Evolutionary conservation across 1,284 basidiomycete species (phyloP).

Genomic region (Tilletia indica): DNA sequence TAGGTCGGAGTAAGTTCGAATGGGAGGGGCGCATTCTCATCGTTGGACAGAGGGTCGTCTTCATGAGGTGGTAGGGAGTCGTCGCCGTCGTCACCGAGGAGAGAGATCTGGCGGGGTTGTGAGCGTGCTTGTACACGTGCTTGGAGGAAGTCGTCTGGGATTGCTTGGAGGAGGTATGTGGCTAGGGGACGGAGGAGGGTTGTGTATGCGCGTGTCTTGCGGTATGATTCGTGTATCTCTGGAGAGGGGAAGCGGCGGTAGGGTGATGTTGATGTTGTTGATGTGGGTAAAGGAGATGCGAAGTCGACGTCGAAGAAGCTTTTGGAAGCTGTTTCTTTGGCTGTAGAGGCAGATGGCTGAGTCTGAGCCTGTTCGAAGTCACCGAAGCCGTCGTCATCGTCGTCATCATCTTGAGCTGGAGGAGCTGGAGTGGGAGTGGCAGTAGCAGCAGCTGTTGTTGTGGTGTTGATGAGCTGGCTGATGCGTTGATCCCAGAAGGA

Average conservation of each 20-base stretch:
- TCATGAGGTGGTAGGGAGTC: slow-evolving; percentile 16
- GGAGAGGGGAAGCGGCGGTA: slow-evolving; percentile 10
- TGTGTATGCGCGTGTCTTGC: slow-evolving; percentile 12
- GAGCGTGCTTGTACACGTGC: slow-evolving; percentile 1
- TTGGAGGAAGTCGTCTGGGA: slow-evolving; percentile 8
- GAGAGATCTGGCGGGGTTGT: not conserved
- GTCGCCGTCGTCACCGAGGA: slow-evolving; percentile 28
- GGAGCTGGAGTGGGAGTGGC: not conserved
- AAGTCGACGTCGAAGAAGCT: slow-evolving; percentile 57
- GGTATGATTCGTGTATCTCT: not conserved
- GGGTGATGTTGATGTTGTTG: slow-evolving; percentile 18
- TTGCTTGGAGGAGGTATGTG: slow-evolving; percentile 20
- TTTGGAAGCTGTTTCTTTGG: not conserved
- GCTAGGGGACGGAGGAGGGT: not conserved
- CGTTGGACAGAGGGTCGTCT: not conserved
- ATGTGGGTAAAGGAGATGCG: slow-evolving; percentile 39
- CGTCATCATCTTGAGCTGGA: slow-evolving; percentile 45
- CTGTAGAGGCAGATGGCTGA: slow-evolving; percentile 11
- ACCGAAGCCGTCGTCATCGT: slow-evolving; percentile 79
- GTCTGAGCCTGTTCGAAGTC: slow-evolving; percentile 28
- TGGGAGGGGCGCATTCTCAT: slow-evolving; percentile 34
- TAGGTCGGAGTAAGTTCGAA: slow-evolving; percentile 40
- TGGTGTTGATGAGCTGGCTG: slow-evolving; percentile 1
- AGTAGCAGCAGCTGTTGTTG: not conserved
- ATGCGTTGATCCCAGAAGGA: slow-evolving; percentile 20